Evolutionary conservation across 768 basidiomycete species (phyloP).

Genomic region (Gymnopilus dilepis): DNA sequence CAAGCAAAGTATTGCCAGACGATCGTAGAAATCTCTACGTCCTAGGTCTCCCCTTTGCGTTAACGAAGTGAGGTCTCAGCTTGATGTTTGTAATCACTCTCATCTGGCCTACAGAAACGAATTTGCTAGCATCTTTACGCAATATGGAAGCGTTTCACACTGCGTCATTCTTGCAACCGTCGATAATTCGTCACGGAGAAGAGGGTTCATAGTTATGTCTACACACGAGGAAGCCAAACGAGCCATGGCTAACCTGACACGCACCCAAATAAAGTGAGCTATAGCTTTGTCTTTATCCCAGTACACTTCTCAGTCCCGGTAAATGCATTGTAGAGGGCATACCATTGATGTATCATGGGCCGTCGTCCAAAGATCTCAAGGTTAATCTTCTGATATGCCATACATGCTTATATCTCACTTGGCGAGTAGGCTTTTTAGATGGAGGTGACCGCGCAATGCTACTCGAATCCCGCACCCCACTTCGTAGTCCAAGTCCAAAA

Average conservation of each 20-base stretch:
- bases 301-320: constrained; percentile 9
- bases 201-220: constrained; percentile 86
- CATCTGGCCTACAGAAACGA: constrained; percentile 46
- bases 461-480: constrained; percentile 51
- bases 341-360: constrained; percentile 86
- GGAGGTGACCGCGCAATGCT: constrained; percentile 78
- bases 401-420: constrained; percentile 6
- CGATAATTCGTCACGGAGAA: constrained; percentile 81
- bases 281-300: not conserved
- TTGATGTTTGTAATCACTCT: not conserved
- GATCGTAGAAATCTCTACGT: constrained; percentile 86
- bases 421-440: constrained; percentile 69
- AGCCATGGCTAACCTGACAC: constrained; percentile 70
- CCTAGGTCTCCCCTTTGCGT: constrained; percentile 80
- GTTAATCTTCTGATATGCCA: constrained; percentile 35
- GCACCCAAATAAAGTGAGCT: constrained; percentile 70
- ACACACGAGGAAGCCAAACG: constrained; percentile 70
- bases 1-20: constrained; percentile 36
- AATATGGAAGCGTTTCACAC: constrained; percentile 71
- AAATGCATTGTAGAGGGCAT: constrained; percentile 56
- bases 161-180: constrained; percentile 85
- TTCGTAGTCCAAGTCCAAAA: constrained; percentile 31
- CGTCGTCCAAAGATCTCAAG: constrained; percentile 85
- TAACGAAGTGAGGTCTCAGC: constrained; percentile 60
- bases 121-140: constrained; percentile 64